A percentile compares a stretch with the other conserved stretches of the same genome.
These are phyloP conservation scores for Saccharomycopsis fermentans DNA, from an alignment of 805 yeast species.

Conservation along the genomic window DNA sequence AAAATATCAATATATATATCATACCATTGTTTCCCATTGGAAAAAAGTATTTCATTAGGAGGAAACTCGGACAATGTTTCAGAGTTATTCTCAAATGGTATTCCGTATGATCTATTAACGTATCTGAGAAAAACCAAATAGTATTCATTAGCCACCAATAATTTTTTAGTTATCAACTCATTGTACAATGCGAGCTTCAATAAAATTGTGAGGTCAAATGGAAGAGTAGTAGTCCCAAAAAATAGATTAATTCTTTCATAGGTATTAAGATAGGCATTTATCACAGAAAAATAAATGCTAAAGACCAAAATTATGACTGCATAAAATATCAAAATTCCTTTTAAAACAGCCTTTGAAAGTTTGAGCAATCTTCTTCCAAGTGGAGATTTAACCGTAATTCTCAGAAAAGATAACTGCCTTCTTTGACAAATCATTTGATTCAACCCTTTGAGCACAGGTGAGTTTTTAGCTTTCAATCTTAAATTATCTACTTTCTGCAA, in stretches of 20 bases:
- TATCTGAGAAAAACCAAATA: constrained; percentile 25
- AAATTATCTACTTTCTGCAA: not conserved
- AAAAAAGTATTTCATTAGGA: constrained; percentile 21
- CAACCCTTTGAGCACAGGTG: not conserved
- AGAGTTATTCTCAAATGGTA: constrained; percentile 20
- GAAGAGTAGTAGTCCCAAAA: not conserved
- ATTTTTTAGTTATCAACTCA: constrained; percentile 28
- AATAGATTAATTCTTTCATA: constrained; percentile 14
- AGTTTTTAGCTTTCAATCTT: not conserved
- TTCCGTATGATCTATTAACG: constrained; percentile 26
- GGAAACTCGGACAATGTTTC: constrained; percentile 20
- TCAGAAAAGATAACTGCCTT: constrained; percentile 5
- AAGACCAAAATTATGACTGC: constrained; percentile 12
- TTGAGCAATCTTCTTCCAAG: constrained; percentile 8
- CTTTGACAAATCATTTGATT: not conserved
- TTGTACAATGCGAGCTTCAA: constrained; percentile 29
- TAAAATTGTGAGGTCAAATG: constrained; percentile 12
- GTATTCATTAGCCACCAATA: constrained; percentile 26
- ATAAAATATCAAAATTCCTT: constrained; percentile 18
- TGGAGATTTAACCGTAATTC: constrained; percentile 9
- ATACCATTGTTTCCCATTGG: constrained; percentile 25
- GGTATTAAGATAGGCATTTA: constrained; percentile 10
- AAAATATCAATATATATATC: constrained; percentile 30
- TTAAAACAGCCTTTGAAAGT: constrained; percentile 15
- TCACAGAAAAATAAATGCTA: constrained; percentile 4